Base-by-base conservation (phyloP, 2,329 filamentous ascomycete species). In the Coniochaeta sp. region DNA sequence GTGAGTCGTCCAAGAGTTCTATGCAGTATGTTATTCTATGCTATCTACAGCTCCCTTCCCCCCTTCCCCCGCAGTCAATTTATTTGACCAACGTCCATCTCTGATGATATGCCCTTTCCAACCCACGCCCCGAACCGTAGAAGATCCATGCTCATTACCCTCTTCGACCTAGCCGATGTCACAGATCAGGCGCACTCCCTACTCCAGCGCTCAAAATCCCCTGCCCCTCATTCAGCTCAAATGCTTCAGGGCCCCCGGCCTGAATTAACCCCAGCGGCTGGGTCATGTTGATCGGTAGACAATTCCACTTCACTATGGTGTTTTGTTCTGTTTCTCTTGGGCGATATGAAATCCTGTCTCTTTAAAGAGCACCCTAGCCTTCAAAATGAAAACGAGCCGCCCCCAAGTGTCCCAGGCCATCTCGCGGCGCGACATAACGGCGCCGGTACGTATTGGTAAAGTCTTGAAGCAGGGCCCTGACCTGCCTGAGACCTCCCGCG, bases 401-500 rank as follows among this genome's bases (percentile, higher is more conserved):
- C 75, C 96, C 92, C 61, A 98, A 78, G 70, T 91, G 84, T 3
- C 93, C 93, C 47, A 98, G 79, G 0, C 93, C 93, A 71, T 98
- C 93, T 62, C 93, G 81, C 7, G 95, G 95, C n/a, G 95, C 93
- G 55, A 99, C 90, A 70, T 99, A 97, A 63, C 96, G 84, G 70
- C 96, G 83, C 57, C 96, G 86, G 74, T 99, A 99, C 32, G 88
- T 90, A 72, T 93, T 96, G 26, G 95, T 98, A 72, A 99, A 99
- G 74, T 99, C 96, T 76, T 98, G 95, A 60, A 99, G 81, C 36
- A 96, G 80, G 28, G 85, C 87, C 40, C 93, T 84, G 59, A 97
- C 91, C 75, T 92, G 92, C 61, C 91, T 82, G 47, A 91, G 73
- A 26, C 79, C 80, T 24, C 82, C 77, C 1, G 72, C 74, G 42